These are phyloP conservation scores for Thalassiosira hispida DNA, from an alignment of 352 stramenopile species.

Conservation along the genomic window DNA sequence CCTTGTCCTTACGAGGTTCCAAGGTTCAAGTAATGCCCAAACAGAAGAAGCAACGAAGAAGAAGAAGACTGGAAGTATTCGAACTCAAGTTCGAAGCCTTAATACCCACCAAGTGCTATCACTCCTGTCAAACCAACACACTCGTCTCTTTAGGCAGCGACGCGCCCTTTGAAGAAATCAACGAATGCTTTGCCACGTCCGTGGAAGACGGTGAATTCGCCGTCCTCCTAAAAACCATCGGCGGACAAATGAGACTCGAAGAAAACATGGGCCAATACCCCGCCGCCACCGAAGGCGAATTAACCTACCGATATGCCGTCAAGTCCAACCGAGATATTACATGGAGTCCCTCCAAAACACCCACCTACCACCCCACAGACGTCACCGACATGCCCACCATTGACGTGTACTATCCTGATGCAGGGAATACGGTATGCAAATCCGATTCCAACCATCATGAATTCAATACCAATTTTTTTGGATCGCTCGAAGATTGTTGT, in stretches of 20 bases:
- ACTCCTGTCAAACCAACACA: constrained; percentile 11
- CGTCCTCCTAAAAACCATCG: too few species aligned
- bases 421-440: constrained; percentile 28
- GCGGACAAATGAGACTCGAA: too few species aligned
- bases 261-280: too few species aligned
- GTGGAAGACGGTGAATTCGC: too few species aligned
- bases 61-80: background rate
- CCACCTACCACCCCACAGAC: constrained; percentile 1
- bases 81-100: constrained; percentile 10
- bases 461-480: constrained; percentile 34
- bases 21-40: too few species aligned
- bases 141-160: constrained; percentile 7
- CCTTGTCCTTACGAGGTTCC: too few species aligned
- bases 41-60: background rate
- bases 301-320: constrained; percentile 31
- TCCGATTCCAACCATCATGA: constrained; percentile 6
- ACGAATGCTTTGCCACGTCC: too few species aligned
- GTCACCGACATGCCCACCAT: constrained; percentile 1
- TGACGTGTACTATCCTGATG: constrained; percentile 35
- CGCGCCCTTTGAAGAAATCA: background rate
- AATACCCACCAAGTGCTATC: constrained; percentile 7
- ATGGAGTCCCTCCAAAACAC: constrained; percentile 10
- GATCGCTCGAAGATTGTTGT: constrained; percentile 42
- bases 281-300: background rate
- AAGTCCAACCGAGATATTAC: constrained; percentile 5